These are phyloP conservation scores for Talaromyces sp. DNA, from an alignment of 2,329 filamentous ascomycete genomes.

Conservation along the genomic window DNA sequence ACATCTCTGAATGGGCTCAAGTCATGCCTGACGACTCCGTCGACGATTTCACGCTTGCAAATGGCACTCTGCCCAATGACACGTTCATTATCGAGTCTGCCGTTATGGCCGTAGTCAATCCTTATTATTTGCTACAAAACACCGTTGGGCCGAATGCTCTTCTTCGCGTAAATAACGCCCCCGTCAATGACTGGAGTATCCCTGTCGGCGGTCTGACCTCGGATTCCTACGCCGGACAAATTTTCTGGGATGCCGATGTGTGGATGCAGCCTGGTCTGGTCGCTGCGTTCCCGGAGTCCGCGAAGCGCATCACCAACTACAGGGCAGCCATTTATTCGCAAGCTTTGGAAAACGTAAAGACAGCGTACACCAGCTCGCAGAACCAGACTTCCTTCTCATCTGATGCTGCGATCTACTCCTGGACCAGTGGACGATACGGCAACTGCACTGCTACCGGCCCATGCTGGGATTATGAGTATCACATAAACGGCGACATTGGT, in stretches of 20 bases:
- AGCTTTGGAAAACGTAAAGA: conserved; percentile 58
- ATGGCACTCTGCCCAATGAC: conserved; percentile 57
- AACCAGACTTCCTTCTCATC: conserved; percentile 56
- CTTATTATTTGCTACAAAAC: conserved; percentile 48
- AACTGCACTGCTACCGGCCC: conserved; percentile 64
- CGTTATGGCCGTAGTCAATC: conserved; percentile 47
- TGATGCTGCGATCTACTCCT: conserved; percentile 62
- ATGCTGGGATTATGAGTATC: conserved; percentile 70
- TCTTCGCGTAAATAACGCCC: conserved; percentile 46
- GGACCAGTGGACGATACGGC: conserved; percentile 64
- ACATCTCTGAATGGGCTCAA: conserved; percentile 59
- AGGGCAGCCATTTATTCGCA: conserved; percentile 57
- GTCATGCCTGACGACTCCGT: conserved; percentile 61
- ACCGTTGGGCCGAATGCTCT: conserved; percentile 54
- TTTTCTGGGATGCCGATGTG: conserved; percentile 66
- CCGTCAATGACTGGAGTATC: conserved; percentile 61
- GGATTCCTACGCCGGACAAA: conserved; percentile 63
- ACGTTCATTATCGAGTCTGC: conserved; percentile 53
- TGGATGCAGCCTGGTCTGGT: conserved; percentile 68
- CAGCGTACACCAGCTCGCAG: conserved; percentile 56
- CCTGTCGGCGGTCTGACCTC: conserved; percentile 65
- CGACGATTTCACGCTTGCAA: conserved; percentile 58
- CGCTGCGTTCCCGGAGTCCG: conserved; percentile 59
- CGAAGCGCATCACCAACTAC: conserved; percentile 63
- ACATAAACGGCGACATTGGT: conserved; percentile 67